These are phyloP conservation scores for Metschnikowia cubensis DNA, from an alignment of 805 yeast genomes.

Conservation along the genomic window DNA sequence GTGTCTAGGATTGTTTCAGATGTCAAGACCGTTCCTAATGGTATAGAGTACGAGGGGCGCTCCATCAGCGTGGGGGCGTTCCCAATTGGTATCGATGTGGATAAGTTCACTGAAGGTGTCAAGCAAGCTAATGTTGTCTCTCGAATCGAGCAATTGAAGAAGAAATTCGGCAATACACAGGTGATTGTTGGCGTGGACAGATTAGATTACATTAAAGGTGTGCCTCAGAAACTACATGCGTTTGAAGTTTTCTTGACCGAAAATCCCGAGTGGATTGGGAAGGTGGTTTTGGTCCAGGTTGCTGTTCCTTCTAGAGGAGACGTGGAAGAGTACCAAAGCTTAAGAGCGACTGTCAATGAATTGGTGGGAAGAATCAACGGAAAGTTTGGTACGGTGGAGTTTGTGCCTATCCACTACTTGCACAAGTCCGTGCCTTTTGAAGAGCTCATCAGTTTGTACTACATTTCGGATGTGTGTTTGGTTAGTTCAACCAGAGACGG, in stretches of 20 bases:
- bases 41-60: slow-evolving; percentile 73
- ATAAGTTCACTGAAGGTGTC: slow-evolving; percentile 79
- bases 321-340: slow-evolving; percentile 93
- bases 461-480: slow-evolving; percentile 82
- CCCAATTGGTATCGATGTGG: slow-evolving; percentile 98
- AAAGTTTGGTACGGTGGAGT: slow-evolving; percentile 91
- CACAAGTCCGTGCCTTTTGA: slow-evolving; percentile 89
- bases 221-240: slow-evolving; percentile 95
- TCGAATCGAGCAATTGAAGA: slow-evolving; percentile 58
- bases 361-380: slow-evolving; percentile 96
- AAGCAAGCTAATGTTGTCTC: slow-evolving; percentile 56
- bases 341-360: slow-evolving; percentile 92
- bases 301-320: slow-evolving; percentile 98
- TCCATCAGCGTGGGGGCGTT: slow-evolving; percentile 89
- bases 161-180: slow-evolving; percentile 70
- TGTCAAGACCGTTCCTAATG: slow-evolving; percentile 84
- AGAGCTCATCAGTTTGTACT: slow-evolving; percentile 84
- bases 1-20: slow-evolving; percentile 74
- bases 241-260: slow-evolving; percentile 87
- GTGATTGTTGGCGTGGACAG: slow-evolving; percentile 96
- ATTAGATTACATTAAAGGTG: slow-evolving; percentile 95
- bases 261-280: slow-evolving; percentile 98
- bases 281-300: slow-evolving; percentile 90
- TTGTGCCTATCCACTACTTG: slow-evolving; percentile 95
- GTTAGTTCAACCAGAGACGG: slow-evolving; percentile 97